phyloP scores from a whole-genome alignment of 768 basidiomycete genomes.

The Hygrophorus pudorinus region DNA sequence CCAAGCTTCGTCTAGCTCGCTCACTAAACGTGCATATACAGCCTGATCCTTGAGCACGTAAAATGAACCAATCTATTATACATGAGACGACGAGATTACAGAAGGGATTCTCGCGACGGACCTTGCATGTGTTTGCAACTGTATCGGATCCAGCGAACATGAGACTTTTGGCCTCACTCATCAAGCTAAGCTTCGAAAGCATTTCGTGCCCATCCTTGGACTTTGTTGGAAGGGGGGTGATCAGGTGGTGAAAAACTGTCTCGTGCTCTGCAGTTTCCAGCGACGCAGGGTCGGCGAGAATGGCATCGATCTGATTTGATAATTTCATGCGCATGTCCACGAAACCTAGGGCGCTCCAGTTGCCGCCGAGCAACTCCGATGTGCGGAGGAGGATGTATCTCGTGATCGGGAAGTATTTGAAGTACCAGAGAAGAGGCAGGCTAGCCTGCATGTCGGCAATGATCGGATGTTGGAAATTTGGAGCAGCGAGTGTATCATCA shows the following conservation, averaged over 20 bases:
- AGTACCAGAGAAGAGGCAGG: constrained; percentile 3
- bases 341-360: not conserved
- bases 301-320: constrained; percentile 18
- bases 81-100: too few species aligned
- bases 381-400: too few species aligned
- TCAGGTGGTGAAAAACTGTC: constrained; percentile 25
- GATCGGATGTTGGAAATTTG: constrained; percentile 21
- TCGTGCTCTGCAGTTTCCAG: constrained; percentile 22
- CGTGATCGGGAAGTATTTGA: constrained; percentile 7
- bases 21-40: constrained; percentile 19
- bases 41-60: constrained; percentile 23
- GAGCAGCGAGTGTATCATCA: constrained; percentile 17
- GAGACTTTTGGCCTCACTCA: constrained; percentile 27
- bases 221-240: constrained; percentile 9
- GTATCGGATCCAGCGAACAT: constrained; percentile 36
- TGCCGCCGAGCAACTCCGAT: too few species aligned
- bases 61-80: constrained; percentile 17
- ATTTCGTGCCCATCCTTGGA: constrained; percentile 1
- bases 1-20: constrained; percentile 29
- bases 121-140: constrained; percentile 25
- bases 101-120: too few species aligned
- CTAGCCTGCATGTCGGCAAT: constrained; percentile 4
- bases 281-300: constrained; percentile 16
- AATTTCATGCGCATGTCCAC: constrained; percentile 14
- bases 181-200: constrained; percentile 18